Evolutionary conservation across 2,329 filamentous ascomycete genomes (phyloP), one percentile per base, ranked within the genome.

Genomic region (Fusarium phyllophilum): DNA sequence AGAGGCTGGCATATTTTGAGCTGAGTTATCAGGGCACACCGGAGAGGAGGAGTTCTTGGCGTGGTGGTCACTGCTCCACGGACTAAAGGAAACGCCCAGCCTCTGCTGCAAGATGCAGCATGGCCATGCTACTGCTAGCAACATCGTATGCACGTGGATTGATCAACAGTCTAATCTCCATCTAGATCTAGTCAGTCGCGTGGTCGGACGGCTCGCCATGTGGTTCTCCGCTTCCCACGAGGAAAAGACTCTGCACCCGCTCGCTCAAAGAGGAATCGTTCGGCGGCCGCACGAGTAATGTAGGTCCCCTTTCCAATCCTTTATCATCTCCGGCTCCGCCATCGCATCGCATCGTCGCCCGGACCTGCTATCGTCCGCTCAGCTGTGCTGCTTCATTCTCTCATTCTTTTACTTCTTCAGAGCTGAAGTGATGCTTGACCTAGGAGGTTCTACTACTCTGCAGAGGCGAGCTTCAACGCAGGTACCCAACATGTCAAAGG

Each of bases 221-320:
- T 70, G 67, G 67, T 59, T 70, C 66, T 70, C 67, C 67, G 66
- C 67, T 70, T 52, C 29, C 62, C 62, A 66, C 62, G 41, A 46
- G 58, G 48, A 22, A 42, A 66, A 62, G n/a, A 44, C 39, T 29
- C 31, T 66, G 31, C 34, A 61, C 29, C 38, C 26, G 38, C n/a
- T 39, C 34, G 31, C 63, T 68, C 20, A 44, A 69, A 60, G 26
- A 64, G 68, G 68, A n/a, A 60, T 66, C 34, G 56, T 58, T 59
- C 46, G 29, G 54, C 60, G 33, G 45, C 24, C 57, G 26, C 60
- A 67, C 68, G 72, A 74, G 72, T 74, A 75, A 74, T 74, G 72
- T 22, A 33, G 42, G 56, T 36, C 58, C 72, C 68, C 68, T 70
- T 62, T 66, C 56, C 31, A 33, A 39, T 62, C 51, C 62, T 75